Conservation (phyloP, 2,329 filamentous ascomycete genomes). For the Ophiostoma angusticollis region DNA sequence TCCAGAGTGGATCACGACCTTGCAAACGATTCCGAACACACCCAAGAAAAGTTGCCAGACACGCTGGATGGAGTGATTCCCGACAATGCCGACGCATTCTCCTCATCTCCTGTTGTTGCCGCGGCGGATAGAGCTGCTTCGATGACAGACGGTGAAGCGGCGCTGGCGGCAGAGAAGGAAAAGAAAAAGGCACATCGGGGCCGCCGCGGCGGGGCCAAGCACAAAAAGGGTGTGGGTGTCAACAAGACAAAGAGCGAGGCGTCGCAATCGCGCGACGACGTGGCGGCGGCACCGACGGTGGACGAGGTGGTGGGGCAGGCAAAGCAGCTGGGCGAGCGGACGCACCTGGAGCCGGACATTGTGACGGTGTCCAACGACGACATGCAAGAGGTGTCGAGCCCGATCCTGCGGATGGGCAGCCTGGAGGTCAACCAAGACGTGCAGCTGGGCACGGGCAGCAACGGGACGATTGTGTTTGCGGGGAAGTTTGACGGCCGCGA, state of each 20-base stretch:
- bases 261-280: slow-evolving; percentile 37
- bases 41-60: too few relatives aligned
- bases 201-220: slow-evolving; percentile 57
- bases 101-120: too few relatives aligned
- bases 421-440: slow-evolving; percentile 52
- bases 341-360: slow-evolving; percentile 48
- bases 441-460: slow-evolving; percentile 68
- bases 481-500: slow-evolving; percentile 89
- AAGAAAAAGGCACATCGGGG: slow-evolving; percentile 60
- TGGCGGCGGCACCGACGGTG: slow-evolving; percentile 31
- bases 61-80: too few relatives aligned
- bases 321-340: slow-evolving; percentile 40
- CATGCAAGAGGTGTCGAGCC: slow-evolving; percentile 45
- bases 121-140: not conserved
- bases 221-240: slow-evolving; percentile 36
- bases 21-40: too few relatives aligned
- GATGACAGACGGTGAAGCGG: slow-evolving; percentile 4
- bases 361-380: slow-evolving; percentile 40
- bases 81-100: too few relatives aligned
- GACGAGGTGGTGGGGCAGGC: slow-evolving; percentile 50
- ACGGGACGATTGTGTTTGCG: slow-evolving; percentile 91
- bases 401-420: slow-evolving; percentile 48
- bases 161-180: slow-evolving; percentile 33
- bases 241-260: slow-evolving; percentile 33
- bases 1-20: too few relatives aligned